Evolutionary conservation across 345 rosid genomes (phyloP).

Genomic region (Lumnitzera racemosa): DNA sequence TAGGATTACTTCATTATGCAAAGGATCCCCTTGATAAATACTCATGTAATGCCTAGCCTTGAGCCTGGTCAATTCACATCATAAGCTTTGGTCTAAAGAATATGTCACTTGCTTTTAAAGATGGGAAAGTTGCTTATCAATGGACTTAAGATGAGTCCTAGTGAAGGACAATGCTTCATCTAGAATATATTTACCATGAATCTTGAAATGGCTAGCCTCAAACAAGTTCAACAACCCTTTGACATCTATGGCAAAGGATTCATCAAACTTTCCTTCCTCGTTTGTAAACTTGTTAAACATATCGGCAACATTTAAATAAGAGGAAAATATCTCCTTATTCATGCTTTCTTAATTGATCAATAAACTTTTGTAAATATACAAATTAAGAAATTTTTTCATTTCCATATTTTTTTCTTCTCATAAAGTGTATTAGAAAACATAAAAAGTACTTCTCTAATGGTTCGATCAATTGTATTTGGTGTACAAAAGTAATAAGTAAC

Average conservation of each 20-base stretch:
- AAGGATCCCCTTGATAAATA: conserved; percentile 1
- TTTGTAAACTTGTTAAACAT: conserved; percentile 13
- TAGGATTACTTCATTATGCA: background rate
- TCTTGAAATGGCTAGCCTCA: conserved; percentile 14
- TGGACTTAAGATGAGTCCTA: background rate
- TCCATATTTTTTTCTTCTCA: no score
- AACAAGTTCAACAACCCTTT: conserved; percentile 12
- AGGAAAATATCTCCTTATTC: no score
- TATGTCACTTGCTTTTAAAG: background rate
- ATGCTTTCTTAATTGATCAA: no score
- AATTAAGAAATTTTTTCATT: no score
- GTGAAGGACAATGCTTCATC: conserved; percentile 16
- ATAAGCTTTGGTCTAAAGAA: conserved; percentile 7
- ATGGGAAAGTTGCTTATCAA: no score
- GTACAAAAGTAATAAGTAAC: no score
- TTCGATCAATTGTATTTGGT: no score
- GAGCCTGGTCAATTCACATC: conserved; percentile 2
- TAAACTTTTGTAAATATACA: no score
- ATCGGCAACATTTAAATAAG: no score
- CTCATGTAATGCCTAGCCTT: conserved; percentile 11
- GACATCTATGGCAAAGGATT: conserved; percentile 1
- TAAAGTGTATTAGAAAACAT: no score
- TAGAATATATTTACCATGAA: conserved; percentile 7
- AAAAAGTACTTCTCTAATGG: no score
- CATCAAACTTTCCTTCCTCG: conserved; percentile 7